Evolutionary conservation across 169 alveolate species (phyloP).

Genomic region (Plasmodium berghei): DNA sequence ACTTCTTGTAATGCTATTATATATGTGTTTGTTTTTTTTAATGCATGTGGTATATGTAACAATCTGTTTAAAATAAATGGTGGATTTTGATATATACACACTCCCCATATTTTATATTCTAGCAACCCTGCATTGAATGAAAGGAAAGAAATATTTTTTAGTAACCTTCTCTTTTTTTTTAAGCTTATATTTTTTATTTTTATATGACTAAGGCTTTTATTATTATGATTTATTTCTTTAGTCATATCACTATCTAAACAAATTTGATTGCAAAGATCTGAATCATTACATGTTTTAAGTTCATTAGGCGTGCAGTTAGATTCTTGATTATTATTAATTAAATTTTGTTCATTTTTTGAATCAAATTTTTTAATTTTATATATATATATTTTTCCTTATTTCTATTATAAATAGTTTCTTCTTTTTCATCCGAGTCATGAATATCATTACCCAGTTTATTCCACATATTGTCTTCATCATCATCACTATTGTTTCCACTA

Average conservation of each 20-base stretch:
- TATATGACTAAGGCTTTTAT: too few species aligned
- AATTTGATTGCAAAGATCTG: too few species aligned
- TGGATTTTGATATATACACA: conserved; percentile 90
- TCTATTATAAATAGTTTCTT: conserved; percentile 1
- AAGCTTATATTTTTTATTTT: not conserved
- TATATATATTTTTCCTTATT: conserved; percentile 1
- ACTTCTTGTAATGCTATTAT: conserved; percentile 92
- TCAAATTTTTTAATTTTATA: too few species aligned
- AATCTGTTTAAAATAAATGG: conserved; percentile 90
- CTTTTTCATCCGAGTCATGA: not conserved
- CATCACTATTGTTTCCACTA: not conserved
- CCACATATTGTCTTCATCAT: not conserved
- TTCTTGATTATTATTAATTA: too few species aligned
- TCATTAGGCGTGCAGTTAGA: too few species aligned
- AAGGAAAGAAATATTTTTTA: conserved; percentile 84
- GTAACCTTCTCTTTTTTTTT: conserved; percentile 36
- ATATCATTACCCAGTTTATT: not conserved
- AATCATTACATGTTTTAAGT: too few species aligned
- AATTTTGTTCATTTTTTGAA: too few species aligned
- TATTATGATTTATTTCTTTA: too few species aligned
- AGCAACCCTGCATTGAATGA: conserved; percentile 92
- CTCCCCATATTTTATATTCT: conserved; percentile 90
- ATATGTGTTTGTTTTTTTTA: conserved; percentile 89
- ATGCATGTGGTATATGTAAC: conserved; percentile 88
- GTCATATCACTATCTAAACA: too few species aligned